Percentiles rank a stretch among this genome's conserved stretches.
Evolutionary conservation across 805 yeast species (phyloP).

Genomic region (Ogataea paraovalis): DNA sequence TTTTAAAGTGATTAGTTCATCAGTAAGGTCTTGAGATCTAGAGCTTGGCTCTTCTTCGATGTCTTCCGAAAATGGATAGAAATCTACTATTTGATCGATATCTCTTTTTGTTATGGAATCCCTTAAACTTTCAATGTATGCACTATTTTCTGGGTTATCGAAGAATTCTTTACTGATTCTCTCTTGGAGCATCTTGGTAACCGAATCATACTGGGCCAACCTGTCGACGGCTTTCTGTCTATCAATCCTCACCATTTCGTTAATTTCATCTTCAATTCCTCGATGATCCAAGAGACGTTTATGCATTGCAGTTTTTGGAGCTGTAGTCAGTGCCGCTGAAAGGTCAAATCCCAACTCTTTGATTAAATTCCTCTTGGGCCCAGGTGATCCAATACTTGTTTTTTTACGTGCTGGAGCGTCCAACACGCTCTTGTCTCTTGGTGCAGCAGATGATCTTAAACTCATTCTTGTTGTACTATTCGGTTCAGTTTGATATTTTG

Average conservation of each 20-base stretch:
- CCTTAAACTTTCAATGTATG: constrained; percentile 11
- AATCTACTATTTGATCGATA: constrained; percentile 12
- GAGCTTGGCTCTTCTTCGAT: not conserved
- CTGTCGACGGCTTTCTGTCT: constrained; percentile 4
- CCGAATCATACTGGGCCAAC: constrained; percentile 4
- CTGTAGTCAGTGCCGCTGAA: constrained; percentile 10
- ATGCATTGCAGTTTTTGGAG: constrained; percentile 8
- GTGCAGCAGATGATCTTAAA: not conserved
- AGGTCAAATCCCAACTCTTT: constrained; percentile 20
- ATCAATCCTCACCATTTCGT: constrained; percentile 11
- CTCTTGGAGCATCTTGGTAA: constrained; percentile 3
- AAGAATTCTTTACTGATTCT: constrained; percentile 7
- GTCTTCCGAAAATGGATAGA: constrained; percentile 8
- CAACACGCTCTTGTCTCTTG: too few species aligned
- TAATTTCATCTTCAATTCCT: constrained; percentile 18
- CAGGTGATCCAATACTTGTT: not conserved
- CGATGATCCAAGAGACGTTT: constrained; percentile 9
- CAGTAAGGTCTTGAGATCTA: not conserved
- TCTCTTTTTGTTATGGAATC: constrained; percentile 7
- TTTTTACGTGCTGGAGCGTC: too few species aligned
- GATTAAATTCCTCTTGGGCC: constrained; percentile 1
- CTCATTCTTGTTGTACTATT: not conserved
- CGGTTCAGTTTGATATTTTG: too few species aligned
- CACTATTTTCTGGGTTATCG: constrained; percentile 5
- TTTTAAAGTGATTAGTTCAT: not conserved